A percentile compares a stretch with the other conserved stretches of the same genome.
Evolutionary conservation across 1,139 yeast species (phyloP).

Genomic region (Scheffersomyces illinoinensis): DNA sequence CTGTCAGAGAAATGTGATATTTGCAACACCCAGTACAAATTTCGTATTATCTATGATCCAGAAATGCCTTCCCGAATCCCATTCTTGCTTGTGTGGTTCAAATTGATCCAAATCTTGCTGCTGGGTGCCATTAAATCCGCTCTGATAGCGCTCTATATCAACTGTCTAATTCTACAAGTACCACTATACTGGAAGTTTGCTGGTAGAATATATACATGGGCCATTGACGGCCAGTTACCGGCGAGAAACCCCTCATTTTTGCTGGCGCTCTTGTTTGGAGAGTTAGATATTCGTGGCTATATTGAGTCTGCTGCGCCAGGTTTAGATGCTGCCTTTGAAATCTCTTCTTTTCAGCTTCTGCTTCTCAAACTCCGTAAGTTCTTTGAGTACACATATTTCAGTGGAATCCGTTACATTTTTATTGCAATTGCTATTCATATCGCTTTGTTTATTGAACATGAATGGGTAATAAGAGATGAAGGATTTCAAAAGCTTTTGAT

Average conservation of each 20-base stretch:
- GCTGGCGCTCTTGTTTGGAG: conserved; percentile 53
- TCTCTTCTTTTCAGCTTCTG: conserved; percentile 1
- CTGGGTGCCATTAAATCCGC: conserved; percentile 23
- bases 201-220: conserved; percentile 55
- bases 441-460: conserved; percentile 60
- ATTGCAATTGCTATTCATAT: conserved; percentile 43
- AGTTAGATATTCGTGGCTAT: conserved; percentile 17
- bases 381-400: conserved; percentile 34
- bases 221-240: conserved; percentile 54
- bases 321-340: neutral
- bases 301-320: conserved; percentile 1
- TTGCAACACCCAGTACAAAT: conserved; percentile 75
- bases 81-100: conserved; percentile 39
- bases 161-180: conserved; percentile 50
- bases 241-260: conserved; percentile 31
- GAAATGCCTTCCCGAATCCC: conserved; percentile 73
- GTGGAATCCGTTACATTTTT: conserved; percentile 41
- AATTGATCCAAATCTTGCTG: conserved; percentile 32
- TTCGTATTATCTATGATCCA: conserved; percentile 70
- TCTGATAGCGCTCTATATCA: conserved; percentile 34
- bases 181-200: conserved; percentile 59
- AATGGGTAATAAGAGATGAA: conserved; percentile 71
- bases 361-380: conserved; percentile 19
- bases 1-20: conserved; percentile 78
- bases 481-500: conserved; percentile 59